Conservation (phyloP, 2,329 filamentous ascomycete species). For the Cladophialophora carrionii region DNA sequence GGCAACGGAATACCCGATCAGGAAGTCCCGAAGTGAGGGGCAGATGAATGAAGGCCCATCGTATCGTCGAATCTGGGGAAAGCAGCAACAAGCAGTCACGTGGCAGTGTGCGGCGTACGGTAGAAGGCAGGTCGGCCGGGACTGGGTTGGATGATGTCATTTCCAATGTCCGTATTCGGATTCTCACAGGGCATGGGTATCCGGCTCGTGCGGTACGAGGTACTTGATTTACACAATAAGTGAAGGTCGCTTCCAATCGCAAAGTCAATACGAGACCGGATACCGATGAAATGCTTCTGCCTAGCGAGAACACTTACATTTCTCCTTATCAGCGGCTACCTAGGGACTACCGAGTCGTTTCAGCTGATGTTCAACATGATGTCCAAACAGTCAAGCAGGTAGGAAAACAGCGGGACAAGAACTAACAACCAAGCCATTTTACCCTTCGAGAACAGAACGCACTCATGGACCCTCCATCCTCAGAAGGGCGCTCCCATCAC, state of each 20-base stretch:
- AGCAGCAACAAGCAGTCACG: background rate
- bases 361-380: background rate
- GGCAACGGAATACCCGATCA: constrained; percentile 16
- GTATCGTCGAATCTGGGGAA: constrained; percentile 21
- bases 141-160: background rate
- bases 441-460: background rate
- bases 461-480: background rate
- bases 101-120: too few species aligned
- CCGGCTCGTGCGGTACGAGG: background rate
- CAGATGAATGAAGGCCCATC: constrained; percentile 3
- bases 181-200: background rate
- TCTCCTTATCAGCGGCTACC: background rate
- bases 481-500: constrained; percentile 1
- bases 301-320: background rate
- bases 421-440: background rate
- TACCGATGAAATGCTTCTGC: constrained; percentile 6
- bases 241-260: background rate
- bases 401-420: background rate
- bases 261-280: background rate
- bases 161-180: background rate
- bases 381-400: background rate
- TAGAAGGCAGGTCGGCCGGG: background rate
- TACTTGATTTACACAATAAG: background rate
- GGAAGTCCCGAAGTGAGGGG: constrained; percentile 26
- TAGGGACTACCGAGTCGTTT: background rate